Base-by-base conservation (phyloP, 768 basidiomycete species). In the Amanita rubescens region DNA sequence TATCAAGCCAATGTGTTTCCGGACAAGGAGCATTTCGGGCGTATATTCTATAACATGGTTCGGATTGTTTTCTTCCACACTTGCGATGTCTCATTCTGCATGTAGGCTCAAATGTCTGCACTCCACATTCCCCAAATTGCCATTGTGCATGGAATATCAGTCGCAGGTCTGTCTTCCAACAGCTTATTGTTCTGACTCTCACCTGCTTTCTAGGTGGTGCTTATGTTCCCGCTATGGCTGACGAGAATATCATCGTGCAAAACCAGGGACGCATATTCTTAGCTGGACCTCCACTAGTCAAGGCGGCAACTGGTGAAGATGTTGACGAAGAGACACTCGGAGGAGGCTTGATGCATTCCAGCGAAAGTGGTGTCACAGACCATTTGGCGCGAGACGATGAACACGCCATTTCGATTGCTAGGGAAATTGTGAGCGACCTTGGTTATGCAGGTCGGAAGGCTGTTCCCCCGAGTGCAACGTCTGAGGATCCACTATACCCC, bases 21-120 rank as follows among this genome's bases (percentile, higher is more conserved):
- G 5, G 94, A 96, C 73, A 90, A 84, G 66, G 87, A 95, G 58
- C 92, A 97, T 65, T 97, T 97, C 60, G 94, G 94, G 3, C 80
- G 94, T 5, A 95, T 96, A 63, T 97, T 97, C 71, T 96, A 94
- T 67, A 96, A 97, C 62, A 95, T 95, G 92, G 93, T 87, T 53
- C 44, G 74, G 38, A 17, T 22, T 2, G n/a, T 42, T 12, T n/a
- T 45, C 37, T 32, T 38, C 49, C 45, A 17, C 42, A 20, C 14
- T 49, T 24, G n/a, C 50, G n/a, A 56, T 10, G 37, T 61, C 55
- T 59, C 33, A 45, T 34, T 3, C n/a, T 33, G 19, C 25, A 5
- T 17, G n/a, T 60, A 90, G 88, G 89, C 90, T 5, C 91, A 92
- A 75, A 88, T 95, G 89, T 94, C 92, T 45, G 90, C 91, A 1